Conservation (phyloP, 805 yeast species). For the Myxozyma melibiosi region DNA sequence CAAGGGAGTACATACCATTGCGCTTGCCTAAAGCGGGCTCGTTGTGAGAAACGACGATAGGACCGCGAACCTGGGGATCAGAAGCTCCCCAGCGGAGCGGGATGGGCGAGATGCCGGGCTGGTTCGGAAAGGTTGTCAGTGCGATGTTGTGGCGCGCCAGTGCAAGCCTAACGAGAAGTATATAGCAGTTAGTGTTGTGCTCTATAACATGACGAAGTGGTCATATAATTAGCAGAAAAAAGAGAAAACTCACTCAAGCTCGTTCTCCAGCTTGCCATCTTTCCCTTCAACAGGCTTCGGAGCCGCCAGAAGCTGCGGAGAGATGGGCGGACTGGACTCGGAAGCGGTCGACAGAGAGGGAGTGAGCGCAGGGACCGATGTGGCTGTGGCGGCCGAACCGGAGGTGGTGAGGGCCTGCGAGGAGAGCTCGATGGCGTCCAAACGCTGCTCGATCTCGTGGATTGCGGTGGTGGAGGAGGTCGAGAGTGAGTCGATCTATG, state of each 20-base stretch:
- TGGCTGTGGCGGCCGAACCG: neutral
- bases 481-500: slow-evolving; percentile 20
- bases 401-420: no score
- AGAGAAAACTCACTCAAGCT: neutral
- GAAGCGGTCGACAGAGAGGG: slow-evolving; percentile 9
- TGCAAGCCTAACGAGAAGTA: neutral
- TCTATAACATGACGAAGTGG: neutral
- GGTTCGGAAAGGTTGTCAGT: slow-evolving; percentile 58
- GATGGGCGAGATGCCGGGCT: slow-evolving; percentile 53
- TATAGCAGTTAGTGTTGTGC: neutral
- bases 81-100: slow-evolving; percentile 56
- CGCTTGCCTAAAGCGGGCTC: slow-evolving; percentile 55
- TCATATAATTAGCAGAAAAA: neutral
- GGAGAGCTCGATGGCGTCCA: slow-evolving; percentile 11
- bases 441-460: slow-evolving; percentile 13
- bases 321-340: slow-evolving; percentile 28
- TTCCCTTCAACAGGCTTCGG: neutral
- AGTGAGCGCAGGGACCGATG: slow-evolving; percentile 9
- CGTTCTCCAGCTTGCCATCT: neutral
- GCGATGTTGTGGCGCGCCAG: slow-evolving; percentile 40
- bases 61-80: slow-evolving; percentile 51
- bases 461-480: slow-evolving; percentile 14
- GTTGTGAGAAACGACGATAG: slow-evolving; percentile 57
- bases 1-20: slow-evolving; percentile 46
- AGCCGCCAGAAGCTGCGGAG: slow-evolving; percentile 24